Percentiles rank a stretch among this genome's conserved stretches.
These are phyloP conservation scores for Saturnispora halmiae DNA, from an alignment of 805 yeast genomes.

Conservation along the genomic window DNA sequence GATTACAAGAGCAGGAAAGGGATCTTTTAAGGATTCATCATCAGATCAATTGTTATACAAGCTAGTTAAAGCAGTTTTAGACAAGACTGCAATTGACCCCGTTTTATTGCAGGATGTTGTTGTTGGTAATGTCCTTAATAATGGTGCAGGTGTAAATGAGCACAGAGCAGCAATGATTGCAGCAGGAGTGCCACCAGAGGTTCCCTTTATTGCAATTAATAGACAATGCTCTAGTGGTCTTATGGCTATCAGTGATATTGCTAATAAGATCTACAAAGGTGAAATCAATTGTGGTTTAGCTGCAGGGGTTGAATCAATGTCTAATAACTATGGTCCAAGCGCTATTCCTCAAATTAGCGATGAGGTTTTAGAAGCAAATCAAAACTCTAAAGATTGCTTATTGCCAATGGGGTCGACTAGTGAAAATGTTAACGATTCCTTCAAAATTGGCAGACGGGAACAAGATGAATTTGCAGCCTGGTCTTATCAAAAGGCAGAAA, in stretches of 20 bases:
- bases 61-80: constrained; percentile 54
- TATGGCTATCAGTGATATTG: constrained; percentile 83
- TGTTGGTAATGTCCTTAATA: constrained; percentile 85
- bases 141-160: constrained; percentile 91
- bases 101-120: constrained; percentile 69
- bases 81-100: constrained; percentile 41
- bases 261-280: constrained; percentile 77
- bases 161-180: constrained; percentile 88
- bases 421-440: constrained; percentile 76
- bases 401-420: constrained; percentile 96
- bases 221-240: constrained; percentile 94
- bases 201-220: constrained; percentile 77
- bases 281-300: constrained; percentile 90
- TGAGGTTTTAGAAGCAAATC: constrained; percentile 31
- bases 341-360: constrained; percentile 57
- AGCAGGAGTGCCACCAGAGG: constrained; percentile 77
- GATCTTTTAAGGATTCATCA: constrained; percentile 72
- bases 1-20: constrained; percentile 78
- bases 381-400: constrained; percentile 61
- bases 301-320: constrained; percentile 91
- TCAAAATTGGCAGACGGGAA: constrained; percentile 50
- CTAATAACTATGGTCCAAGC: constrained; percentile 77
- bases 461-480: constrained; percentile 88
- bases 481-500: constrained; percentile 78
- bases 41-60: constrained; percentile 69